Base-by-base conservation (phyloP, 2,329 filamentous ascomycete species). In the Bipolaris gigantea region DNA sequence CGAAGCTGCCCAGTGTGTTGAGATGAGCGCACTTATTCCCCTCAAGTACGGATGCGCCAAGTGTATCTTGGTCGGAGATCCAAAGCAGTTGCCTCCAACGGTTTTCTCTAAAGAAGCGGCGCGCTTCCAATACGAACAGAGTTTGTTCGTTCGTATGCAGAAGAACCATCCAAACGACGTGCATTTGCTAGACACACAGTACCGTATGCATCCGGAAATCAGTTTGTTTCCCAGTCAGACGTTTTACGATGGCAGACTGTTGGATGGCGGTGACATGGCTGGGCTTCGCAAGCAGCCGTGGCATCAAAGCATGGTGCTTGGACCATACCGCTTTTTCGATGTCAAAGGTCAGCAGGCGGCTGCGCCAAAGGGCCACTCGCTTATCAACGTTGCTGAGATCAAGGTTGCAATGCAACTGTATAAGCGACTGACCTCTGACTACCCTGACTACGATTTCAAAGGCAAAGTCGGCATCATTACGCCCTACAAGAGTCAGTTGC, bases 141-240 rank as follows among this genome's bases (percentile, higher is more conserved):
- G 91, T 82, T 80, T 99, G 76, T 99, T 99, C 78, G 94, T 97
- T 49, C 89, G 94, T 32, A 99, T 99, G 93, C 94, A 97, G 72
- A 87, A 87, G 66, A 97, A 97, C 60, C 88, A 93, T 65, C 90
- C 91, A 0, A 80, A 89, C 30, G 89, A 95, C 61, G 87, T 99
- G 15, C 93, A 99, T 77, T 81, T 99, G 23, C 85, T 99, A n/a
- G 93, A 97, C 70, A 94, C 89, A 51, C 94, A 99, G 71, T 99
- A 99, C 73, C 94, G 94, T 76, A 99, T 99, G 95, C 94, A 99
- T 76, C 94, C 95, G 0, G 90, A 94, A 63, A 99, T 99, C 72
- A 96, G 92, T 74, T 75, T 80, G 48, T 99, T 97, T 73, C 94
- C 95, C 1, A 96, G 92, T 73, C 80, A 83, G 63, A 88, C 92